These are phyloP conservation scores for Sapria himalayana DNA, from an alignment of 345 rosid species.

Conservation along the genomic window DNA sequence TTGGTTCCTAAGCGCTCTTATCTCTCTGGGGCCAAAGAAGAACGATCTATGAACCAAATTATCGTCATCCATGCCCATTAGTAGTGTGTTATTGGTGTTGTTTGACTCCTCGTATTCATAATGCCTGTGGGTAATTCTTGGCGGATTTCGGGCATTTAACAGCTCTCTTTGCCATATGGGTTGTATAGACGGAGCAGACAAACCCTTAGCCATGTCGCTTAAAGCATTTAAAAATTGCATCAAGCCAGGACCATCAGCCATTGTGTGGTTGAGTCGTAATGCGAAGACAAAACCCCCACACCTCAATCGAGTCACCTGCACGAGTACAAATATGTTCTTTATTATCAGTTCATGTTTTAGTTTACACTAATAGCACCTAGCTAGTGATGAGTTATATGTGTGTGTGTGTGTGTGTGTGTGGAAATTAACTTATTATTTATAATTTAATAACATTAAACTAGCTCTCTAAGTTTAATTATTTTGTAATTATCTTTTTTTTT, in stretches of 20 bases:
- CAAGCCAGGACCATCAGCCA: constrained; percentile 26
- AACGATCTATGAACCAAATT: constrained; percentile 24
- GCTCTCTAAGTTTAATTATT: too few relatives aligned
- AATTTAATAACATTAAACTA: too few relatives aligned
- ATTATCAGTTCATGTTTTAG: too few relatives aligned
- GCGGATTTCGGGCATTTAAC: constrained; percentile 13
- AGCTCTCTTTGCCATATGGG: constrained; percentile 32
- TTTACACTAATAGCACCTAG: too few relatives aligned
- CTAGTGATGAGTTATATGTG: too few relatives aligned
- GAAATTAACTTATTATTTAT: too few relatives aligned
- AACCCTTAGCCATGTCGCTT: constrained; percentile 25
- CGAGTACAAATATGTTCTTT: too few relatives aligned
- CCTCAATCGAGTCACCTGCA: constrained; percentile 26
- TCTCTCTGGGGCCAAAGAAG: constrained; percentile 22
- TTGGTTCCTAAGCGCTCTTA: constrained; percentile 16
- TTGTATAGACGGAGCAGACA: constrained; percentile 13
- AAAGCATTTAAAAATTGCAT: constrained; percentile 21
- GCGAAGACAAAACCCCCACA: constrained; percentile 30
- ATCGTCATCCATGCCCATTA: constrained; percentile 8
- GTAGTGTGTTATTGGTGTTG: constrained; percentile 10
- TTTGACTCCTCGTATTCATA: constrained; percentile 23
- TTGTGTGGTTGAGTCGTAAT: constrained; percentile 24
- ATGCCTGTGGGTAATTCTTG: constrained; percentile 21
- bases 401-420: too few relatives aligned
- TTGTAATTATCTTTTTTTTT: too few relatives aligned